Base-by-base conservation (phyloP, 148 eudicot genomes). In the Vaccinium darrowii region DNA sequence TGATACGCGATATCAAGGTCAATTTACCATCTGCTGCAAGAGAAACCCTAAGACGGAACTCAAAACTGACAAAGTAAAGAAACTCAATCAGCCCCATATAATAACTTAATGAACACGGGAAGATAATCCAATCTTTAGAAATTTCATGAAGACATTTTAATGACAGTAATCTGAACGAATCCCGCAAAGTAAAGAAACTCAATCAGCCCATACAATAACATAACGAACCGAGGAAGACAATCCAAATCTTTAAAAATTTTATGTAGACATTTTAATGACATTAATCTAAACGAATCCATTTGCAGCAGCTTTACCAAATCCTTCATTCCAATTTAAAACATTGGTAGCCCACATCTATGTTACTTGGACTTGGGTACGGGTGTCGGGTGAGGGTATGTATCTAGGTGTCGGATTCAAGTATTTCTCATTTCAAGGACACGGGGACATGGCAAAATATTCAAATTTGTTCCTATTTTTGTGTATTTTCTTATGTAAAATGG, bases 1-100 rank as follows among this genome's bases (percentile, higher is more conserved):
- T 81, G 16, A 85, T 62, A 60, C 84, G 87, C 53, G 87, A 81
- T 57, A 85, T 85, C 84, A 85, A 62, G 39, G 67, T 75, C 84
- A 85, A 12, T 58, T 60, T 85, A 13, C 87, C 87, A 13, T 85
- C 84, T 81, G 79, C 79, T 25, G 80, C 80, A 18, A 74, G 84
- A 81, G 87, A 81, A 53, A 85, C 84, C 56, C 84, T 81, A 15
- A 85, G 80, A 58, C 81, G 84, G 27, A 81, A 81, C 74, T 85
- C 81, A 10, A 85, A 85, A 62, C 87, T 85, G 84, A 51, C 30
- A 80, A 80, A 85, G 14, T 25, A 72, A 50, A 74, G 47, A 80
- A 51, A 80, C n/a, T 71, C 54, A 80, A 47, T 85, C 58, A 80
- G 84, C 57, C 58, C 15, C 8, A 19, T 1, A 80, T 69, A 60